Evolutionary conservation across 371 early-diverging fungal species (phyloP).

Genomic region (Mucor velutinosus): DNA sequence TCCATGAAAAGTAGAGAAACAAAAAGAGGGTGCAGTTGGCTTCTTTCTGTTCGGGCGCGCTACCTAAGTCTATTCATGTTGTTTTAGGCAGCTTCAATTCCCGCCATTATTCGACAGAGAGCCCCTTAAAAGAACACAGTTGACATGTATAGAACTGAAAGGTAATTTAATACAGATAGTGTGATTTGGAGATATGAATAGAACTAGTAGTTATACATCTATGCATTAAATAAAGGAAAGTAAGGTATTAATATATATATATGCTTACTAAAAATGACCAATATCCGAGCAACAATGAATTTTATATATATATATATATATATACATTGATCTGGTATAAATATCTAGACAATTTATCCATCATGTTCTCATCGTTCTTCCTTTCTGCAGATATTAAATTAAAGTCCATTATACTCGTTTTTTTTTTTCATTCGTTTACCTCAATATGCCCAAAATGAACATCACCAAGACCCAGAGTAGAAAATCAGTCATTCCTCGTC

Average conservation of each 20-base stretch:
- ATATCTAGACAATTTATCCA: neutral
- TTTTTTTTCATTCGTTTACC: neutral
- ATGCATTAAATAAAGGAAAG: neutral
- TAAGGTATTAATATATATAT: neutral
- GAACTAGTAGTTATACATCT: neutral
- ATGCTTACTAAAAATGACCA: neutral
- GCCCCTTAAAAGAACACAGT: no score
- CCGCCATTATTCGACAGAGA: neutral
- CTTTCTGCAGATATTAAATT: no score
- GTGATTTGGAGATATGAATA: neutral
- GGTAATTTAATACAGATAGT: neutral
- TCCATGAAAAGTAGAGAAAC: constrained; percentile 35
- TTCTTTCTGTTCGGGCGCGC: neutral
- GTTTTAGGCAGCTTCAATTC: neutral
- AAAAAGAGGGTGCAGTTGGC: neutral
- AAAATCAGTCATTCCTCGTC: constrained; percentile 29
- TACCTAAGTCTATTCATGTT: neutral
- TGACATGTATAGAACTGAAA: neutral
- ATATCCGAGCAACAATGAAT: neutral
- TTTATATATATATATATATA: neutral
- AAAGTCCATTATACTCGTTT: neutral
- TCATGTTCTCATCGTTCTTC: neutral
- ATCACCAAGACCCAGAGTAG: neutral
- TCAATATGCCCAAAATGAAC: neutral
- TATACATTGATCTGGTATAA: neutral